Evolutionary conservation across 345 rosid species (phyloP).

Genomic region (Acer negundo): DNA sequence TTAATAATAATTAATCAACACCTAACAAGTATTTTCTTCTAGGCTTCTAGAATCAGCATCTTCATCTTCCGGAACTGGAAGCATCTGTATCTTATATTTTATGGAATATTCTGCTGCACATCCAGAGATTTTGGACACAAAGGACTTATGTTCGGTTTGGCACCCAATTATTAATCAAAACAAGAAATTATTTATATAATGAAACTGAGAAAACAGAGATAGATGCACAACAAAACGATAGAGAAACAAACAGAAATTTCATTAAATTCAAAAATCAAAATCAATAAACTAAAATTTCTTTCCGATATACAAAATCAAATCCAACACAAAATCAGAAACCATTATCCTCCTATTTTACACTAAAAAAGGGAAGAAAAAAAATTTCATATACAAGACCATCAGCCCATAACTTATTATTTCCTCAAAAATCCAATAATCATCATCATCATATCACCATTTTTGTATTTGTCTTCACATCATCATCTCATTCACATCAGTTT

Average conservation of each 20-base stretch:
- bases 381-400: constrained; percentile 5
- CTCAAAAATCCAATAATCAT: not conserved
- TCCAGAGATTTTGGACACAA: not conserved
- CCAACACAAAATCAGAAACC: not conserved
- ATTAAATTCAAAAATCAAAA: constrained; percentile 8
- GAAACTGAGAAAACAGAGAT: not conserved
- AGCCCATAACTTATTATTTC: not conserved
- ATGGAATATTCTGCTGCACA: not conserved
- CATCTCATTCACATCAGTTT: constrained; percentile 17
- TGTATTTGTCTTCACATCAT: constrained; percentile 11
- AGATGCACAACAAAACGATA: not conserved
- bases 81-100: not conserved
- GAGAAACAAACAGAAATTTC: not conserved
- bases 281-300: not conserved
- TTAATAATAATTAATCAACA: not conserved
- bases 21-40: not conserved
- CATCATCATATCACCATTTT: not conserved
- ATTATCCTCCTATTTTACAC: not conserved
- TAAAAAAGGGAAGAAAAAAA: too few relatives aligned
- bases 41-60: too few relatives aligned
- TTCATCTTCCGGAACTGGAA: not conserved
- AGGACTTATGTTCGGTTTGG: not conserved
- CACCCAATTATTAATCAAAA: not conserved
- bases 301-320: constrained; percentile 10
- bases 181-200: not conserved